A percentile compares a stretch with the other conserved stretches of the same genome.
phyloP scores from a whole-genome alignment of 2,329 filamentous ascomycete species.

The Fusarium tricinctum region DNA sequence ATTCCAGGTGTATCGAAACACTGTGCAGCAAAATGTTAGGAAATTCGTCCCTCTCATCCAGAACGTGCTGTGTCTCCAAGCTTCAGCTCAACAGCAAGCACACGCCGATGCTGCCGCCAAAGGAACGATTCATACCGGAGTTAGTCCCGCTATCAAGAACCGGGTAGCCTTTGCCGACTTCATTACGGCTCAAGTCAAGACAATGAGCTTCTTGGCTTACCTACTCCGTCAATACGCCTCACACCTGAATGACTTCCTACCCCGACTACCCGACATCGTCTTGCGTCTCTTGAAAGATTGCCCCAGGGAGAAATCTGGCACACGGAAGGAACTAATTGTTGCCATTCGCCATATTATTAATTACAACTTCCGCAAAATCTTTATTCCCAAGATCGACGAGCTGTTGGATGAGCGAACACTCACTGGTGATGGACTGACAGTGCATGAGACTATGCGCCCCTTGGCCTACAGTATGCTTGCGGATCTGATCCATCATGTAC shows the following conservation, averaged over 20 bases:
- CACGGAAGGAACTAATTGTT: slow-evolving; percentile 93
- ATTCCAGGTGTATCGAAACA: slow-evolving; percentile 89
- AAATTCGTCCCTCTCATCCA: slow-evolving; percentile 95
- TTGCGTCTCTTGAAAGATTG: slow-evolving; percentile 94
- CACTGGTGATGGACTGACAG: slow-evolving; percentile 94
- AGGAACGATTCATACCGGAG: slow-evolving; percentile 88
- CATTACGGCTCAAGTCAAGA: slow-evolving; percentile 98
- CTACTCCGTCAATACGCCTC: slow-evolving; percentile 88
- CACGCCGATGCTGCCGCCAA: slow-evolving; percentile 86
- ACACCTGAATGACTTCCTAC: slow-evolving; percentile 89
- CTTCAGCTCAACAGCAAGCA: slow-evolving; percentile 91
- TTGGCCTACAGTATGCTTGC: slow-evolving; percentile 98
- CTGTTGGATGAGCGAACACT: slow-evolving; percentile 93
- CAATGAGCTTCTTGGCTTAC: slow-evolving; percentile 98
- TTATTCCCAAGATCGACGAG: slow-evolving; percentile 93
- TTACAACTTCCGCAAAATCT: slow-evolving; percentile 97
- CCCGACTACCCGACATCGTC: slow-evolving; percentile 87
- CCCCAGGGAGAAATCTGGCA: slow-evolving; percentile 91
- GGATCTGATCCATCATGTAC: slow-evolving; percentile 96
- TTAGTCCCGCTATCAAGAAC: slow-evolving; percentile 94
- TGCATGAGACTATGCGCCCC: slow-evolving; percentile 96
- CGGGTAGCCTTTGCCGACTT: slow-evolving; percentile 96
- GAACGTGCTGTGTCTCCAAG: slow-evolving; percentile 87
- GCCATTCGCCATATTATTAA: slow-evolving; percentile 99
- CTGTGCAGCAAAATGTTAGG: slow-evolving; percentile 87